phyloP scores from a whole-genome alignment of 2,329 filamentous ascomycete species.

The Aspergillus nomiae region DNA sequence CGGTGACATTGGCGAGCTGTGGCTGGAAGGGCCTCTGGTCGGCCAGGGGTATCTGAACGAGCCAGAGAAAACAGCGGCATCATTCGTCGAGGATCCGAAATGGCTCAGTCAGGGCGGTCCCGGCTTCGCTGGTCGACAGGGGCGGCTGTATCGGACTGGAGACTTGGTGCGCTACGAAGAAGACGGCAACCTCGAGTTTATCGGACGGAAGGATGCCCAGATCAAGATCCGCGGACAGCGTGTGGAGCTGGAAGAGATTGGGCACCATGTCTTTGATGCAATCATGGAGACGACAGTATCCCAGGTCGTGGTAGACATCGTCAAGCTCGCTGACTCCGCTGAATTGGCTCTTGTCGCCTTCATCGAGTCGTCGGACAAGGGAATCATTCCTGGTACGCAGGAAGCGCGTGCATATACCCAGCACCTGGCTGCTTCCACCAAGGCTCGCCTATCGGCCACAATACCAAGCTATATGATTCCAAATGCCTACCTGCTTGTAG shows the following conservation, averaged over 20 bases:
- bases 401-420: too few relatives aligned
- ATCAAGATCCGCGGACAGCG: neutral
- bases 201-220: neutral
- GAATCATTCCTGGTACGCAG: too few relatives aligned
- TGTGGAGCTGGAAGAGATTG: neutral
- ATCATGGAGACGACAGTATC: too few relatives aligned
- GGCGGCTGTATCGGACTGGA: neutral
- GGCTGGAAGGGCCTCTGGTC: neutral
- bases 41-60: neutral
- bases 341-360: neutral
- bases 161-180: neutral
- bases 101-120: neutral
- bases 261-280: neutral
- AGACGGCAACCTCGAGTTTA: neutral
- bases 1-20: neutral
- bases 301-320: too few relatives aligned
- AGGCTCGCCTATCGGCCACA: neutral
- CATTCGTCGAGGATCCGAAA: neutral
- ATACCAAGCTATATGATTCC: conserved; percentile 3
- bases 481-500: neutral
- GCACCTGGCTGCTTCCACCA: too few relatives aligned
- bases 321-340: too few relatives aligned
- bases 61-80: neutral
- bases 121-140: too few relatives aligned
- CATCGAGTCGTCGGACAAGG: too few relatives aligned